Evolutionary conservation across 768 basidiomycete genomes (phyloP).

Genomic region (Daedaleopsis sinensis): DNA sequence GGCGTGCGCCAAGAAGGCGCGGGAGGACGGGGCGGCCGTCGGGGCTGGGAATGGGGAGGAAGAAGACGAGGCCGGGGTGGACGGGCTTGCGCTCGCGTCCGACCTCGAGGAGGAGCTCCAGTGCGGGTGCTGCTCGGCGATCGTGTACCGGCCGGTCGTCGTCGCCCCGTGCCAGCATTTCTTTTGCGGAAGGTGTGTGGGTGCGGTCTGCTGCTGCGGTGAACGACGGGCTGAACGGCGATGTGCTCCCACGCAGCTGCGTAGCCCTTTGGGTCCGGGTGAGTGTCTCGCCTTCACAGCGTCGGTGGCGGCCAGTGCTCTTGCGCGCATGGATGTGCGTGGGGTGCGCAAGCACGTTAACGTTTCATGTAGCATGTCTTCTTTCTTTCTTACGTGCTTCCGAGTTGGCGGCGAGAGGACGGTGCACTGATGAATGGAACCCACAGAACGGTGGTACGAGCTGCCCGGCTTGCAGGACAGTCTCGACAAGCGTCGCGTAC

Average conservation of each 20-base stretch:
- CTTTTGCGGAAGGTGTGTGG: conserved; percentile 81
- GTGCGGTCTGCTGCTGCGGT: background rate
- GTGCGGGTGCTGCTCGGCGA: conserved; percentile 83
- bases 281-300: conserved; percentile 40
- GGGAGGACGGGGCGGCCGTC: conserved; percentile 39
- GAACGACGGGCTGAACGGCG: conserved; percentile 1
- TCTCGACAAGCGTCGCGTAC: conserved; percentile 68
- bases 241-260: conserved; percentile 51
- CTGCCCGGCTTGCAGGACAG: conserved; percentile 79
- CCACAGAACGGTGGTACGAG: conserved; percentile 80
- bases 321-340: conserved; percentile 2
- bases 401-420: background rate
- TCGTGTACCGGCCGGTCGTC: conserved; percentile 81
- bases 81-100: conserved; percentile 50
- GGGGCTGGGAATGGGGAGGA: conserved; percentile 9
- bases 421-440: conserved; percentile 19
- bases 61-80: conserved; percentile 13
- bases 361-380: background rate
- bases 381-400: background rate
- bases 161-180: conserved; percentile 88
- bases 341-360: background rate
- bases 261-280: conserved; percentile 84
- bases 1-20: conserved; percentile 61
- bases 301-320: conserved; percentile 4
- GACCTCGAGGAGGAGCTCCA: conserved; percentile 76